phyloP scores from a whole-genome alignment of 345 rosid genomes.

The Boechera divaricarpa region DNA sequence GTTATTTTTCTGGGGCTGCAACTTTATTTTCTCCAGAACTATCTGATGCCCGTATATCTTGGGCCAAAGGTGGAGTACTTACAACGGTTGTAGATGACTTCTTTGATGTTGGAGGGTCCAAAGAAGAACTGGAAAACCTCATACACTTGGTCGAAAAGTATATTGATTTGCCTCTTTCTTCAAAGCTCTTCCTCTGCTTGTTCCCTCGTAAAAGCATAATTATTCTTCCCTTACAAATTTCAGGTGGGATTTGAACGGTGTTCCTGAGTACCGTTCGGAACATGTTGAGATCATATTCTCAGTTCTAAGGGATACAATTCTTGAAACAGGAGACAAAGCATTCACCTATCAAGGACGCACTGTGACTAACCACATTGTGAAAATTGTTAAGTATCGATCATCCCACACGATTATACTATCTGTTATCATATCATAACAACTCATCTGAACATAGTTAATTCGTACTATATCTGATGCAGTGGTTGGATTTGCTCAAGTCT shows the following conservation, averaged over 20 bases:
- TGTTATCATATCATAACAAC: conserved; percentile 8
- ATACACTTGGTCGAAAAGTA: conserved; percentile 71
- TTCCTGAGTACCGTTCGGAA: conserved; percentile 64
- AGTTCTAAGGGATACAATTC: conserved; percentile 67
- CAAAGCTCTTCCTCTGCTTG: conserved; percentile 24
- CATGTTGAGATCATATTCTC: conserved; percentile 78
- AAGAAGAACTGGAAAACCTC: conserved; percentile 72
- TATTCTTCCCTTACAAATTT: conserved; percentile 20
- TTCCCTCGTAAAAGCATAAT: conserved; percentile 26
- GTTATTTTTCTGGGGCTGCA: conserved; percentile 87
- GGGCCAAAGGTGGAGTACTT: conserved; percentile 93
- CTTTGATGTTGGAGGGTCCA: conserved; percentile 85
- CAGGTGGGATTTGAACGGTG: conserved; percentile 71
- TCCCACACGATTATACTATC: background rate
- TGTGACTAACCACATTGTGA: conserved; percentile 56
- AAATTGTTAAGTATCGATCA: conserved; percentile 57
- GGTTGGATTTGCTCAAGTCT: conserved; percentile 79
- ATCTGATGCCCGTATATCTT: conserved; percentile 83
- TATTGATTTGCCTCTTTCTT: conserved; percentile 20
- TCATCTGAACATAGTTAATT: background rate
- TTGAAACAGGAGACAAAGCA: conserved; percentile 75
- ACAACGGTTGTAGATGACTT: conserved; percentile 90
- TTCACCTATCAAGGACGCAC: conserved; percentile 64
- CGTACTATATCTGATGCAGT: conserved; percentile 54
- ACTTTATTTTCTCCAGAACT: conserved; percentile 64